phyloP scores from a whole-genome alignment of 306 rosid genomes.

The Geum urbanum region DNA sequence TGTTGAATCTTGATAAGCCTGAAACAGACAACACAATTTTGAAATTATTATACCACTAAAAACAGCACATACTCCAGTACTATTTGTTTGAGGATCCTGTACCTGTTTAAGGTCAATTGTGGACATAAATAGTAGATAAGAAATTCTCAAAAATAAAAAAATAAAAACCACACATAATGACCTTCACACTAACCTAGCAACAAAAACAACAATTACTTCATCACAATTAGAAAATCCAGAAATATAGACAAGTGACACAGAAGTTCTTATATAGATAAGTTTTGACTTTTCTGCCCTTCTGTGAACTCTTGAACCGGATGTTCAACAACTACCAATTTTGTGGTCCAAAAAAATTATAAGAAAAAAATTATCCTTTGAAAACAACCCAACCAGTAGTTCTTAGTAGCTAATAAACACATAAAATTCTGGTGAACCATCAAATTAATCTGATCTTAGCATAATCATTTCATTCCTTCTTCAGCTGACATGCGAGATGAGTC shows the following conservation, averaged over 20 bases:
- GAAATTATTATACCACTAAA: constrained; percentile 4
- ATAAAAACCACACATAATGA: not conserved
- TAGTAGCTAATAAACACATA: not conserved
- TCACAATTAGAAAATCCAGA: not conserved
- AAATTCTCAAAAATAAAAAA: not conserved
- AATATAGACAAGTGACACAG: not conserved
- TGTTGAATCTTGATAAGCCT: constrained; percentile 97
- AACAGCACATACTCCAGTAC: not conserved
- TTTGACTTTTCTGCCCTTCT: not conserved
- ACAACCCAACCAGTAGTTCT: not conserved
- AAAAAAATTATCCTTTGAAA: not conserved
- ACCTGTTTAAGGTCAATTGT: no score
- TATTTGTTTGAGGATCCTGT: no score
- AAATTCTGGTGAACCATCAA: not conserved
- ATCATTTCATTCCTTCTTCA: not conserved
- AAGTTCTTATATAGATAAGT: no score
- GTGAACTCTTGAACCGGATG: not conserved
- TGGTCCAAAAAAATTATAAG: not conserved
- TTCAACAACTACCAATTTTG: not conserved
- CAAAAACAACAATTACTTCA: not conserved
- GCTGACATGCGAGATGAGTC: not conserved
- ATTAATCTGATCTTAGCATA: not conserved
- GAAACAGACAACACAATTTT: constrained; percentile 29
- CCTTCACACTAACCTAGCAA: not conserved
- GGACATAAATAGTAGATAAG: not conserved